Conservation (phyloP, 148 eudicot species). For the Amaranthus cruentus region DNA sequence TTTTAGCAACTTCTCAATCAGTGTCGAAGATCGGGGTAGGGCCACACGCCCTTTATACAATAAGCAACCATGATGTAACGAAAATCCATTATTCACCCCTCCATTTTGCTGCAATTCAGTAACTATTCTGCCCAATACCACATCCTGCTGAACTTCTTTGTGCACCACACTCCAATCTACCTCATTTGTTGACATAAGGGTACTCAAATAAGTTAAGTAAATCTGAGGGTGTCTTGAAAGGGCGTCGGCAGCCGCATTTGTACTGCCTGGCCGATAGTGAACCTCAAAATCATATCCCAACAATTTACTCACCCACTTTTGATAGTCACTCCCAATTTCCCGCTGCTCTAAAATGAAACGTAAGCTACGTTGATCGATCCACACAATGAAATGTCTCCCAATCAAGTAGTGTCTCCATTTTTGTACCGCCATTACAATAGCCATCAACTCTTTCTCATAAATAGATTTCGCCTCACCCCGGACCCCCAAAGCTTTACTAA, state of each 20-base stretch:
- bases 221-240: not conserved
- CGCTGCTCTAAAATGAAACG: too few relatives aligned
- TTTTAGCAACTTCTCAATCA: not conserved
- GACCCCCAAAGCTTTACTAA: too few relatives aligned
- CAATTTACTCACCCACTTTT: not conserved
- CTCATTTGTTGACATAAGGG: not conserved
- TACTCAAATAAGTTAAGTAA: not conserved
- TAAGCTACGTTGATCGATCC: too few relatives aligned
- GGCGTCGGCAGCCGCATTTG: not conserved
- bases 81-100: too few relatives aligned
- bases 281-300: conserved; percentile 4
- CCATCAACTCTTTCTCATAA: too few relatives aligned
- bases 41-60: not conserved
- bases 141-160: not conserved
- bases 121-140: too few relatives aligned
- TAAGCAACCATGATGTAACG: not conserved
- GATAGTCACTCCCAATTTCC: too few relatives aligned
- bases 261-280: not conserved
- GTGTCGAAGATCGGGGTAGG: not conserved
- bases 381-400: not conserved
- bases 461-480: too few relatives aligned
- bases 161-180: not conserved
- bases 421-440: too few relatives aligned
- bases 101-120: too few relatives aligned
- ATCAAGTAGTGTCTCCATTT: too few relatives aligned